A percentile compares a stretch with the other conserved stretches of the same genome.
phyloP scores from a whole-genome alignment of 2,329 filamentous ascomycete species.

The Verticillium nonalfalfae region DNA sequence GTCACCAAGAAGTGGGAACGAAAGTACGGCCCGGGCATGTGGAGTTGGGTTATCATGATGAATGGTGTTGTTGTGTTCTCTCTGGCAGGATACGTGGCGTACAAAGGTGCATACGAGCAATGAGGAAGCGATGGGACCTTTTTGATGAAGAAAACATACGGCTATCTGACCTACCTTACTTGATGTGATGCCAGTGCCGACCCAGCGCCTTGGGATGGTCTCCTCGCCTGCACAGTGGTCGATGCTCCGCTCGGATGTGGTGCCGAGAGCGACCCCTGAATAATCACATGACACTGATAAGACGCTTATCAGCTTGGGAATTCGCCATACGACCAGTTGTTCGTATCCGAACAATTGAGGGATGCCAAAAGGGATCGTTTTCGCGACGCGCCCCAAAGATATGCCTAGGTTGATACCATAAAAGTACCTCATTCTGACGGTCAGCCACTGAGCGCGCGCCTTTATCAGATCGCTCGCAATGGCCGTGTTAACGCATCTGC shows the following conservation, averaged over 20 bases:
- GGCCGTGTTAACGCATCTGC: neutral
- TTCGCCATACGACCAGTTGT: neutral
- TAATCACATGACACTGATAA: neutral
- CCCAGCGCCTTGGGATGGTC: no score
- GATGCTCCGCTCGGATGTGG: neutral
- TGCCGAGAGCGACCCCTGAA: neutral
- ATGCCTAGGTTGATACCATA: neutral
- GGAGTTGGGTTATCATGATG: neutral
- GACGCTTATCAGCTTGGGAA: neutral
- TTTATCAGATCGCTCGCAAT: neutral
- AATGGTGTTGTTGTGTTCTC: neutral
- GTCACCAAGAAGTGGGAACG: neutral
- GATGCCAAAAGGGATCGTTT: neutral
- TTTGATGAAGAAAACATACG: neutral
- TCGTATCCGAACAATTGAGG: neutral
- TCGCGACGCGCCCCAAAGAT: neutral
- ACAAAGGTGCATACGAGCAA: neutral
- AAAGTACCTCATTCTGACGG: neutral
- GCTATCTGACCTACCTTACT: neutral
- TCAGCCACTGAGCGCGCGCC: neutral
- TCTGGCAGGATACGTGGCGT: neutral
- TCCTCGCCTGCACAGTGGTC: no score
- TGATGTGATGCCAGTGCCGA: no score
- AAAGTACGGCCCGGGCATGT: neutral
- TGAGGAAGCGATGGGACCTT: neutral